phyloP scores from a whole-genome alignment of 1,284 basidiomycete genomes.

The Cryptococcus sp. region DNA sequence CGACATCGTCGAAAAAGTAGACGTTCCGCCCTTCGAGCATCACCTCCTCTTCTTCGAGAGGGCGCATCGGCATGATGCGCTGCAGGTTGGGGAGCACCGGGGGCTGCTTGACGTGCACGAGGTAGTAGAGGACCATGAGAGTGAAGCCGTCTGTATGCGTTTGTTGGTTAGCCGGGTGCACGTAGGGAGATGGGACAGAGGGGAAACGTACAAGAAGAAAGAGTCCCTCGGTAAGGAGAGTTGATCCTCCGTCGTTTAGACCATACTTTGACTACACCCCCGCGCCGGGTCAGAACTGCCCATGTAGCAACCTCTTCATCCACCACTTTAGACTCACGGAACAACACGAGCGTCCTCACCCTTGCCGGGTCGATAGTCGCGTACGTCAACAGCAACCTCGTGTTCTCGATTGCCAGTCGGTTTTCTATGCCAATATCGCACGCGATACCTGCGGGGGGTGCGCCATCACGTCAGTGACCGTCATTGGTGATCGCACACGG shows the following conservation, averaged over 20 bases:
- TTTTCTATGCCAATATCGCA: conserved; percentile 99
- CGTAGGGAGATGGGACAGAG: neutral
- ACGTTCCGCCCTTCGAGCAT: conserved; percentile 81
- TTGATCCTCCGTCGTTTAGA: conserved; percentile 98
- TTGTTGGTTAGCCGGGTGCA: conserved; percentile 2
- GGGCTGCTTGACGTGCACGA: conserved; percentile 93
- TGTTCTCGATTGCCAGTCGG: conserved; percentile 93
- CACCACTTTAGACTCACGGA: conserved; percentile 57
- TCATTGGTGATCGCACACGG: no score
- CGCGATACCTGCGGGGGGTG: conserved; percentile 58
- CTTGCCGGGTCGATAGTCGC: conserved; percentile 94
- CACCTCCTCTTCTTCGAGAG: conserved; percentile 80
- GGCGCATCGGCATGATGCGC: conserved; percentile 78
- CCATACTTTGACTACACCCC: conserved; percentile 86
- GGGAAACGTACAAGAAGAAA: conserved; percentile 66
- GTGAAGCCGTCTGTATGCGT: conserved; percentile 73
- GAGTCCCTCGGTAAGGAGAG: conserved; percentile 92
- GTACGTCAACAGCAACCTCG: conserved; percentile 91
- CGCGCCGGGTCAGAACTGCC: neutral
- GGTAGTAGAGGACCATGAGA: conserved; percentile 93
- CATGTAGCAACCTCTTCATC: neutral
- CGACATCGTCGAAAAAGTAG: conserved; percentile 98
- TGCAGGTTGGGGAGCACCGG: conserved; percentile 88
- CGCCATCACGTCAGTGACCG: conserved; percentile 2
- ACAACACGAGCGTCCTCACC: conserved; percentile 89